These are phyloP conservation scores for Zarea fungicola DNA, from an alignment of 2,329 filamentous ascomycete genomes.

Conservation along the genomic window DNA sequence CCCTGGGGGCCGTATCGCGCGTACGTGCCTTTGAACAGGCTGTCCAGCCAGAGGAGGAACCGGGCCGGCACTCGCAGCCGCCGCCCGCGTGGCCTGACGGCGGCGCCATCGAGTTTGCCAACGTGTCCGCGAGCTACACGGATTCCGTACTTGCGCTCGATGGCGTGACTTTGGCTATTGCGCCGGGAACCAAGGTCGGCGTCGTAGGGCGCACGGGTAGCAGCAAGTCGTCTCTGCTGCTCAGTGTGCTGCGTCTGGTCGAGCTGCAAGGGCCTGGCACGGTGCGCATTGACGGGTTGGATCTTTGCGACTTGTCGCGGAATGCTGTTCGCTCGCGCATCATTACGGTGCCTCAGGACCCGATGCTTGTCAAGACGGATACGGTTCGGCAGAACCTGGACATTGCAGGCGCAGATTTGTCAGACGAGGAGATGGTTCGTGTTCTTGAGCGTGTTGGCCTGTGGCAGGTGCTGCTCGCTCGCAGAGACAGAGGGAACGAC, in stretches of 20 bases:
- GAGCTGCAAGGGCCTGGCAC: constrained; percentile 31
- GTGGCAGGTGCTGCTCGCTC: not conserved
- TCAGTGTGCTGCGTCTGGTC: constrained; percentile 39
- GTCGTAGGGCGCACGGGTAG: constrained; percentile 46
- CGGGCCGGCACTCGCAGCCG: constrained; percentile 1
- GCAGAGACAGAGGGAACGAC: not conserved
- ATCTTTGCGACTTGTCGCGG: constrained; percentile 34
- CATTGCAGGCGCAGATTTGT: constrained; percentile 4
- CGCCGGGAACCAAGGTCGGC: constrained; percentile 39
- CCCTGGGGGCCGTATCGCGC: constrained; percentile 20
- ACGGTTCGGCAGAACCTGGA: constrained; percentile 15
- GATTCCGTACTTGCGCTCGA: constrained; percentile 30
- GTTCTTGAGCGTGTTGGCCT: not conserved
- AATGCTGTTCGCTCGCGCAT: constrained; percentile 36
- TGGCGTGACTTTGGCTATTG: constrained; percentile 38
- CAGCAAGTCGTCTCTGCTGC: constrained; percentile 44
- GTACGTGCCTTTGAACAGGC: constrained; percentile 18
- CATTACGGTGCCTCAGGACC: constrained; percentile 17
- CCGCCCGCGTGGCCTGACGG: constrained; percentile 18
- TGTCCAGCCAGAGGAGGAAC: constrained; percentile 18
- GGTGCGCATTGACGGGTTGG: constrained; percentile 37
- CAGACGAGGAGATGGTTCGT: constrained; percentile 15
- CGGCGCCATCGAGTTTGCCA: constrained; percentile 17
- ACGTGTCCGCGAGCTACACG: constrained; percentile 17
- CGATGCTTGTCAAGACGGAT: constrained; percentile 16